Evolutionary conservation across 768 basidiomycete species (phyloP), one percentile per base, ranked within the genome.

Genomic region (Phylloporus arenicola): DNA sequence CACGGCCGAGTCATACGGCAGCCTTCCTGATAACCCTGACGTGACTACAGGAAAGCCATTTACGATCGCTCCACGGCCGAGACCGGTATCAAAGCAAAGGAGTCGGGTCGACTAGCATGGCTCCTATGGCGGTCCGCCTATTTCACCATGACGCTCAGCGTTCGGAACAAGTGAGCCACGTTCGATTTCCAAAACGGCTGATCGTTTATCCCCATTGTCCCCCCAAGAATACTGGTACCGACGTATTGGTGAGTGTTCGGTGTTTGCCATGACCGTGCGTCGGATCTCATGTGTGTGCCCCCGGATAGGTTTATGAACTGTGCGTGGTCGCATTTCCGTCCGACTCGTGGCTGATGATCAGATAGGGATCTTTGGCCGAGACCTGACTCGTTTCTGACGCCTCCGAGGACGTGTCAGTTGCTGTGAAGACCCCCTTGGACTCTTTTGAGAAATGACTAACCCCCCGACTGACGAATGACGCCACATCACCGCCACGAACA

Each of bases 41-140:
- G 45, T 39, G 53, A 35, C 16, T 48, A 58, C 55, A 83, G 86
- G 86, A 83, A 84, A 71, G 87, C 86, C 1, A 81, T 89, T 24
- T 88, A 86, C 58, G 86, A 88, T 69, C 72, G 82, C 48, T 76
- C 83, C 39, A 70, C 72, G 14, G 70, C 75, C 38, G 71, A 74
- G 43, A 71, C 64, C 40, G 73, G 78, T 20, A 64, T 79, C 58
- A 69, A 81, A 68, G 68, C 74, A 48, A 82, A 80, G 64, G 79
- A 87, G 68, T 74, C 79, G 34, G 81, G 86, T 24, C 75, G 84
- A 33, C 54, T 86, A 34, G 87, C 87, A 11, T 89, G 86, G 86
- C 71, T 89, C 29, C 71, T 89, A 43, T 89, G 87, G 87, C 75
- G 87, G 47, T 84, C 83, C 16, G 86, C 88, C 2, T 90, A 91